phyloP scores from a whole-genome alignment of 2,329 filamentous ascomycete genomes.

The Microcyclospora pomicola region DNA sequence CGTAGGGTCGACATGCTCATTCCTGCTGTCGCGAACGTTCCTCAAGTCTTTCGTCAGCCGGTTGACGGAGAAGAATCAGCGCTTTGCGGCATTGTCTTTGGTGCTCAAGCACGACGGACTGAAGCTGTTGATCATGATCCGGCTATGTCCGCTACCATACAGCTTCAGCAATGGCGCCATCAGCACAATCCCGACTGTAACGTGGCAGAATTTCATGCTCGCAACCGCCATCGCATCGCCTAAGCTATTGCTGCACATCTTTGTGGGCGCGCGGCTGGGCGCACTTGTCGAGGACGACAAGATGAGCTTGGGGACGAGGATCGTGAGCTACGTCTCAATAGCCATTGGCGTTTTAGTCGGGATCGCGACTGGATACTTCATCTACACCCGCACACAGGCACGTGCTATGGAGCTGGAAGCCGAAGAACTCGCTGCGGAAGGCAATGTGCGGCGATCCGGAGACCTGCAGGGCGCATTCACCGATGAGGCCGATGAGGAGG shows the following conservation, averaged over 20 bases:
- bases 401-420: constrained; percentile 36
- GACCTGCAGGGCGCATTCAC: constrained; percentile 28
- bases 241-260: constrained; percentile 82
- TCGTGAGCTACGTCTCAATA: constrained; percentile 75
- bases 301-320: constrained; percentile 67
- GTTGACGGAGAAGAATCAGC: constrained; percentile 66
- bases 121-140: constrained; percentile 78
- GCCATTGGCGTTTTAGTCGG: constrained; percentile 57
- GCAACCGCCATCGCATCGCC: constrained; percentile 73
- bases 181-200: constrained; percentile 81
- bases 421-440: constrained; percentile 26
- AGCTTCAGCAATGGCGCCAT: constrained; percentile 88
- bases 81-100: constrained; percentile 77
- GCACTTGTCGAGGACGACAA: constrained; percentile 72
- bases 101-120: constrained; percentile 84
- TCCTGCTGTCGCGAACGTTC: constrained; percentile 66
- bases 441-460: constrained; percentile 7
- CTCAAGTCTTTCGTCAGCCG: constrained; percentile 65
- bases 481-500: constrained; percentile 32
- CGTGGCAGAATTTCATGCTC: constrained; percentile 58
- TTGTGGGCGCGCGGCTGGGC: constrained; percentile 75
- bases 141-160: constrained; percentile 84
- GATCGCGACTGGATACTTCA: constrained; percentile 62
- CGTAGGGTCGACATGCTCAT: constrained; percentile 62
- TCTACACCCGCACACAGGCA: constrained; percentile 52